These are phyloP conservation scores for Penicillium capsulatum DNA, from an alignment of 2,329 filamentous ascomycete genomes.

Conservation along the genomic window DNA sequence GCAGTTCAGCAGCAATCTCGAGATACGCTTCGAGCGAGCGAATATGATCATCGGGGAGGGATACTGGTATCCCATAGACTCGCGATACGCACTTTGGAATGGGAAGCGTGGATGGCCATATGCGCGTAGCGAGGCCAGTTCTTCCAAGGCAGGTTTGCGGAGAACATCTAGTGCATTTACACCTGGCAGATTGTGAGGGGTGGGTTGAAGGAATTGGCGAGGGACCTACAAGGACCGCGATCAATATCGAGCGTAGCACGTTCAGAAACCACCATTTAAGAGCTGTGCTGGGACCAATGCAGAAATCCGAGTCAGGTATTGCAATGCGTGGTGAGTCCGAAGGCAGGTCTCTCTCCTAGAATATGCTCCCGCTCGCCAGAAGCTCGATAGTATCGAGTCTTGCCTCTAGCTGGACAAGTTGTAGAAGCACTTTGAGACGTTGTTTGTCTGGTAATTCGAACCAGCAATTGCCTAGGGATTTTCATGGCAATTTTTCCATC, in stretches of 20 bases:
- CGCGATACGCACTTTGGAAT: neutral
- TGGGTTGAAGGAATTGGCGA: neutral
- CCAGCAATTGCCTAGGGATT: conserved; percentile 31
- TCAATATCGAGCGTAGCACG: conserved; percentile 15
- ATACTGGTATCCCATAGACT: neutral
- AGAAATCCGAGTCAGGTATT: conserved; percentile 12
- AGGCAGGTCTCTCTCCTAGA: no score
- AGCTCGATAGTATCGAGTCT: conserved; percentile 17
- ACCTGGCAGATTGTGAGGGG: neutral
- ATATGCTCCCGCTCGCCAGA: no score
- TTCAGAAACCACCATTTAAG: conserved; percentile 25
- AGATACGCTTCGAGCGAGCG: neutral
- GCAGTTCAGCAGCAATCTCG: neutral
- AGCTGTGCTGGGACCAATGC: conserved; percentile 21
- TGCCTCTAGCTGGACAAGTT: conserved; percentile 23
- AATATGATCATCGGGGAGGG: neutral
- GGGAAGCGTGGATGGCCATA: neutral
- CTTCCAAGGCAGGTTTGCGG: neutral
- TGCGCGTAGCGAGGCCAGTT: neutral
- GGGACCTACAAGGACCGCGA: conserved; percentile 21
- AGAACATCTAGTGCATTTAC: neutral
- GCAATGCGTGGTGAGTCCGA: neutral
- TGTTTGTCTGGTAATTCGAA: conserved; percentile 21
- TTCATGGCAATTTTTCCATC: conserved; percentile 34
- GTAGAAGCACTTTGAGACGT: conserved; percentile 18